Evolutionary conservation across 495 filamentous ascomycete species (phyloP).

Genomic region (Talaromyces nanjingensis): DNA sequence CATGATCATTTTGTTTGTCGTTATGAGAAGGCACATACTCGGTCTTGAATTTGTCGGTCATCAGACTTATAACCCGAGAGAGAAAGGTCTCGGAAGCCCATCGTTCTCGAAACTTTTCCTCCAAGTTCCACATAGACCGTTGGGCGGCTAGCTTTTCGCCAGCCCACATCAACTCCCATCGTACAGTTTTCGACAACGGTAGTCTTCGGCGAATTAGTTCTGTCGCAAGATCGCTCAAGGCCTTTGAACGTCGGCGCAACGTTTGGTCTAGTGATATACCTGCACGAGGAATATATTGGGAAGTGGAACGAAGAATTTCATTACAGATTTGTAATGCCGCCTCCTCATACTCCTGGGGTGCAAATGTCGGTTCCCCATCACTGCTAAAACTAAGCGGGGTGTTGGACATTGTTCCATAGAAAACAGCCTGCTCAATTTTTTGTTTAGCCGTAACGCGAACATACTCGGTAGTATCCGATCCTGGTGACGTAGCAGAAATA

Average conservation of each 20-base stretch:
- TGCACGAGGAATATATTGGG: conserved; percentile 60
- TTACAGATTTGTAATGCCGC: conserved; percentile 73
- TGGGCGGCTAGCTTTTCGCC: conserved; percentile 87
- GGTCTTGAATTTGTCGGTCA: conserved; percentile 65
- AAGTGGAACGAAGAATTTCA: conserved; percentile 73
- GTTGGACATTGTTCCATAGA: conserved; percentile 71
- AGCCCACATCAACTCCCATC: conserved; percentile 80
- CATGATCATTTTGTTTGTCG: conserved; percentile 58
- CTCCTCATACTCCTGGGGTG: conserved; percentile 60
- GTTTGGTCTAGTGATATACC: conserved; percentile 75
- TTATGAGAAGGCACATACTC: conserved; percentile 38
- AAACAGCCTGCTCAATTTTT: conserved; percentile 91
- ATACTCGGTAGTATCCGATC: conserved; percentile 19
- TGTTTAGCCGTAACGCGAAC: conserved; percentile 63
- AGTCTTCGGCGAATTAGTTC: conserved; percentile 52
- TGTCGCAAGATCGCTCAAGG: conserved; percentile 62
- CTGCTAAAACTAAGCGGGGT: conserved; percentile 76
- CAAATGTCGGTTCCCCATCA: conserved; percentile 54
- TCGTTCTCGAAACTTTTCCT: conserved; percentile 51
- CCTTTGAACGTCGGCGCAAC: conserved; percentile 59
- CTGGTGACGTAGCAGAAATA: conserved; percentile 37
- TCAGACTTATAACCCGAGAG: conserved; percentile 57
- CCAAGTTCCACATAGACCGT: conserved; percentile 69
- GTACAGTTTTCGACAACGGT: conserved; percentile 42
- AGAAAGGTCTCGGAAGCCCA: conserved; percentile 47